These are phyloP conservation scores for Elsinoe batatas DNA, from an alignment of 2,329 filamentous ascomycete genomes.

Conservation along the genomic window DNA sequence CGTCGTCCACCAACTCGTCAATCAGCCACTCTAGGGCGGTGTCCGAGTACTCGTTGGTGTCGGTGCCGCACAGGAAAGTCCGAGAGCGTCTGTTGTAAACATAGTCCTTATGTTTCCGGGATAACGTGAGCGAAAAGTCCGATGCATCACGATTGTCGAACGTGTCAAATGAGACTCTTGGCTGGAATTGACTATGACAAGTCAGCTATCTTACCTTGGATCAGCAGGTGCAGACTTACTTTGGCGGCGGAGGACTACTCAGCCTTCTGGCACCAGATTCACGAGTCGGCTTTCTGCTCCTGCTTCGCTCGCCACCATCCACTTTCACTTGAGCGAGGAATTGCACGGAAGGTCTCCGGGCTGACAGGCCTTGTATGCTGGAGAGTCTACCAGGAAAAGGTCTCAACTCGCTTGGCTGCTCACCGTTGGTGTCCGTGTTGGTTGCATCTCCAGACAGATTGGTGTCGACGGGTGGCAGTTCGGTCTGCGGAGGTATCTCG, in stretches of 20 bases:
- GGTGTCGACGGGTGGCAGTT: neutral
- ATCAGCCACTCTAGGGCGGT: slow-evolving; percentile 88
- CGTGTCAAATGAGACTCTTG: slow-evolving; percentile 65
- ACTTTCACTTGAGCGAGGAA: slow-evolving; percentile 25
- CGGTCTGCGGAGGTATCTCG: slow-evolving; percentile 1
- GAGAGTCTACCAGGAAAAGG: neutral
- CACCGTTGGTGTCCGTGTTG: neutral
- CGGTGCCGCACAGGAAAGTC: slow-evolving; percentile 83
- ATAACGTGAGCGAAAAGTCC: slow-evolving; percentile 70
- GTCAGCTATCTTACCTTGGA: neutral
- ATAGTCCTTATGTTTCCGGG: slow-evolving; percentile 78
- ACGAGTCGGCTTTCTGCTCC: slow-evolving; percentile 15
- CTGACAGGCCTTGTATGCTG: slow-evolving; percentile 17
- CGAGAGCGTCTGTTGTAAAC: slow-evolving; percentile 69
- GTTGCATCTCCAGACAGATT: too few species aligned
- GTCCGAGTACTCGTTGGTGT: slow-evolving; percentile 85
- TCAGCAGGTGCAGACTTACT: slow-evolving; percentile 13
- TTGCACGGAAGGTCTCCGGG: slow-evolving; percentile 35
- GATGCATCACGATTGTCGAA: slow-evolving; percentile 57
- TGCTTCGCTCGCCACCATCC: slow-evolving; percentile 17
- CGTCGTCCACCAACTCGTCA: slow-evolving; percentile 84
- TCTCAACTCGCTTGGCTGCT: neutral
- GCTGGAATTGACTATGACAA: slow-evolving; percentile 47
- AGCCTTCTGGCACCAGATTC: slow-evolving; percentile 14
- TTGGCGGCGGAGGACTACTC: slow-evolving; percentile 18